Evolutionary conservation across 73 alveolate genomes (phyloP).

Genomic region (Blepharisma japonicum): DNA sequence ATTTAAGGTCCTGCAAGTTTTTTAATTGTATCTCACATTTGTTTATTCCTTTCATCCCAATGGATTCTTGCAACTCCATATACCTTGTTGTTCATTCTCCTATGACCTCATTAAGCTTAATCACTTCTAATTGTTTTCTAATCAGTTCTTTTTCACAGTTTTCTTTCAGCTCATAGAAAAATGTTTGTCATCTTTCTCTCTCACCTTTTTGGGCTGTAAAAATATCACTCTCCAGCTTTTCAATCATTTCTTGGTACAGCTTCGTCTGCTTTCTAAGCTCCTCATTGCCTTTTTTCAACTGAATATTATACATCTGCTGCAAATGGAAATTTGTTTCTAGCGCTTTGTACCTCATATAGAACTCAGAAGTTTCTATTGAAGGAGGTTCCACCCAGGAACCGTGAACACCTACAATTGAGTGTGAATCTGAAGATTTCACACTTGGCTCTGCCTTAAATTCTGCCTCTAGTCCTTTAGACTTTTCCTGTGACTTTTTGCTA

Average conservation of each 20-base stretch:
- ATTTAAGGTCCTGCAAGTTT: no score
- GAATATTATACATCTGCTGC: no score
- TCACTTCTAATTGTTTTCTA: conserved; percentile 18
- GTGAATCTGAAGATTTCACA: no score
- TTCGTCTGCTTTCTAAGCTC: neutral
- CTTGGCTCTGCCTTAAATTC: neutral
- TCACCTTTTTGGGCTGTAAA: neutral
- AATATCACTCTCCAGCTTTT: neutral
- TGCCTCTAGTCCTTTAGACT: no score
- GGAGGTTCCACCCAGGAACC: no score
- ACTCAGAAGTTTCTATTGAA: no score
- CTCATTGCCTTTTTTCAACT: no score
- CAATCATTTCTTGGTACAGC: neutral
- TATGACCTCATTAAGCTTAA: neutral
- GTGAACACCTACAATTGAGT: no score
- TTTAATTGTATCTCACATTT: no score
- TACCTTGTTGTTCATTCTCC: conserved; percentile 9
- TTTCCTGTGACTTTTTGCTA: no score
- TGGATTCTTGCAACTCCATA: conserved; percentile 10
- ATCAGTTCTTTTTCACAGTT: conserved; percentile 15
- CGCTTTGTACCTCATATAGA: no score
- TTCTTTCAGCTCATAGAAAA: neutral
- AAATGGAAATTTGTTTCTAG: no score
- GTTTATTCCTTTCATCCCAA: neutral
- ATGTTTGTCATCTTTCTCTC: neutral